Evolutionary conservation across 768 basidiomycete species (phyloP), one percentile per base, ranked within the genome.

Genomic region (Lentinula aciculospora): DNA sequence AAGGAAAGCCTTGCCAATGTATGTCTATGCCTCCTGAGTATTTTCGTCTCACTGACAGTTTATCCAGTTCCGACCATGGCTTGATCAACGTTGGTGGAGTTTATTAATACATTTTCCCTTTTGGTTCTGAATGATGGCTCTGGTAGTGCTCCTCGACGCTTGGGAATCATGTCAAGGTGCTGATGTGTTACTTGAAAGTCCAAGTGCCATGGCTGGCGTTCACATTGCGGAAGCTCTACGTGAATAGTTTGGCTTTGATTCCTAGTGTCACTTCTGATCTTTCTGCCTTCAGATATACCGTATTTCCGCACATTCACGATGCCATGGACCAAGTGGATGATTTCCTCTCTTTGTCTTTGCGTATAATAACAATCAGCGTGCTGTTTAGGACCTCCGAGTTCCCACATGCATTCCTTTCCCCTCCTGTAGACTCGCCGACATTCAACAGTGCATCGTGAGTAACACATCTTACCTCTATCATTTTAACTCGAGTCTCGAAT

Each of bases 211-310:
- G 83, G 81, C 83, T 3, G 86, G 86, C 40, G 80, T 87, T 2
- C 86, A 88, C 66, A 86, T 88, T 58, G 83, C 86, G 9, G 86
- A 88, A 68, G 83, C 81, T 3, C 70, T 86, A 15, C 72, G 82
- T 81, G 56, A 55, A 76, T 74, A 9, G 10, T 28, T 34, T 12
- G 29, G 36, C 15, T n/a, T 12, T 19, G 29, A 45, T 31, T 28
- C 27, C 17, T 32, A 36, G 23, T 13, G 13, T 7, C 13, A 34
- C 32, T 13, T 34, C 4, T 9, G 8, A 9, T 3, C 3, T 34
- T 34, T 9, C 32, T 34, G 32, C 32, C 50, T 23, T 27, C 19
- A 76, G 76, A 76, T 42, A 85, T 87, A 46, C 85, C 86, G 0
- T 87, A 86, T 69, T 84, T 87, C 72, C 72, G 82, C 46, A 77